These are phyloP conservation scores for Alnus rubra DNA, from an alignment of 306 rosid species.

Conservation along the genomic window DNA sequence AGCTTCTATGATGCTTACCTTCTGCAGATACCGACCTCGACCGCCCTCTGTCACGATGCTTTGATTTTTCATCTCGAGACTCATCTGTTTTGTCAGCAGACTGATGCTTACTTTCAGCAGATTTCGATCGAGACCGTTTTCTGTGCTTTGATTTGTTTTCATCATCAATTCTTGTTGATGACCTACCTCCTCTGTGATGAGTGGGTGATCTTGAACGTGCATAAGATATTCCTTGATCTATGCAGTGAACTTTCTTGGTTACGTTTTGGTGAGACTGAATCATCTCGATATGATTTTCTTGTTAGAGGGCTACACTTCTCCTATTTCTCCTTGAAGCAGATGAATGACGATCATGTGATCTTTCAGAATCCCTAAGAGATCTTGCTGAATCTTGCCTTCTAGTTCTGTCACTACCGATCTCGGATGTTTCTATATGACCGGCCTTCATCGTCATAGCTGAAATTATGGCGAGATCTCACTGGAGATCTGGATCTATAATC, in stretches of 20 bases:
- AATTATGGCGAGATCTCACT: constrained; percentile 55
- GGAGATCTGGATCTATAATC: constrained; percentile 85
- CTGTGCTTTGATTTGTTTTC: constrained; percentile 54
- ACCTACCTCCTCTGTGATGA: constrained; percentile 53
- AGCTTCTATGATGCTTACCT: constrained; percentile 50
- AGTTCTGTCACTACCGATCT: constrained; percentile 62
- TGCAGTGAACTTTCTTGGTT: constrained; percentile 62
- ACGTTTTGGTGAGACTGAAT: constrained; percentile 69
- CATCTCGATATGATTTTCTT: constrained; percentile 56
- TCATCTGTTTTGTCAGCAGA: constrained; percentile 49
- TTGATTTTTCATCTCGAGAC: constrained; percentile 48
- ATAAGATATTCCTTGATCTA: constrained; percentile 57
- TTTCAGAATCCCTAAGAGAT: constrained; percentile 43
- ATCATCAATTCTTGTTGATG: constrained; percentile 71
- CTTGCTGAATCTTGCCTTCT: constrained; percentile 74
- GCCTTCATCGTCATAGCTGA: constrained; percentile 57
- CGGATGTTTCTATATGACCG: constrained; percentile 62
- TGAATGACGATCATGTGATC: constrained; percentile 55
- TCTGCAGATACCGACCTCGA: constrained; percentile 73
- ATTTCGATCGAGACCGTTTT: constrained; percentile 77
- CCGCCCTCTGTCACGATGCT: constrained; percentile 61
- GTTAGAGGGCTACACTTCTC: constrained; percentile 73
- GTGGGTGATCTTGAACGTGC: constrained; percentile 67
- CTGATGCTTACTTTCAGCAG: constrained; percentile 55
- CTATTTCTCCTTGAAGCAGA: constrained; percentile 60